Evolutionary conservation across 2,329 filamentous ascomycete genomes (phyloP).

Genomic region (Colletotrichum tanaceti): DNA sequence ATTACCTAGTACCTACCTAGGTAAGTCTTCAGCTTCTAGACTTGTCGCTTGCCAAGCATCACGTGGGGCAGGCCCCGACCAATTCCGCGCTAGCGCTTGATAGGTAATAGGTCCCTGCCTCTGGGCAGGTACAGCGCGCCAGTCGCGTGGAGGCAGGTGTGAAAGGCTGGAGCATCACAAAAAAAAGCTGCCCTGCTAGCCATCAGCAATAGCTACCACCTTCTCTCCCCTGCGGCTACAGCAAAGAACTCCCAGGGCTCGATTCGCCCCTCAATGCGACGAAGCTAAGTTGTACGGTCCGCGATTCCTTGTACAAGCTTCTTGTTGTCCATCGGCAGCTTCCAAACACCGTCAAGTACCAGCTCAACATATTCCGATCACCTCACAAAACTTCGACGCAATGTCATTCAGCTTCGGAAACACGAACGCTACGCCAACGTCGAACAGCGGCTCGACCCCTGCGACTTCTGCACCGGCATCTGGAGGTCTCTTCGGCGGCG

Average conservation of each 20-base stretch:
- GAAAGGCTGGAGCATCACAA: slow-evolving; percentile 40
- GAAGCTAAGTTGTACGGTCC: slow-evolving; percentile 13
- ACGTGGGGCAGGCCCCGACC: slow-evolving; percentile 35
- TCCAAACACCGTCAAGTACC: slow-evolving; percentile 15
- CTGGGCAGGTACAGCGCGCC: slow-evolving; percentile 34
- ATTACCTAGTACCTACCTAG: slow-evolving; percentile 20
- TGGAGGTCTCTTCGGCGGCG: slow-evolving; percentile 55
- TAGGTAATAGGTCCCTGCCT: slow-evolving; percentile 25
- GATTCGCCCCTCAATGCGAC: slow-evolving; percentile 36
- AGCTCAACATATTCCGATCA: slow-evolving; percentile 21
- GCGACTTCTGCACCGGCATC: slow-evolving; percentile 54
- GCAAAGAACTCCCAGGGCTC: slow-evolving; percentile 4
- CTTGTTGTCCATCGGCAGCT: slow-evolving; percentile 17
- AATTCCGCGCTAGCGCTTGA: slow-evolving; percentile 33
- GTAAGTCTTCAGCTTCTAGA: slow-evolving; percentile 25
- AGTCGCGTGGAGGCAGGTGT: slow-evolving; percentile 38
- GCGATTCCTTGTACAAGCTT: slow-evolving; percentile 8
- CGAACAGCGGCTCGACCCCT: slow-evolving; percentile 40
- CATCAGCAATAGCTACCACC: slow-evolving; percentile 30
- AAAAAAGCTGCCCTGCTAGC: slow-evolving; percentile 32
- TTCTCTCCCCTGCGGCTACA: slow-evolving; percentile 9
- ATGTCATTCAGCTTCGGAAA: slow-evolving; percentile 57
- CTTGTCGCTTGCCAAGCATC: slow-evolving; percentile 29
- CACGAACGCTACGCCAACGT: slow-evolving; percentile 45
- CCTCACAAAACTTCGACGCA: slow-evolving; percentile 28